Conservation (phyloP, 805 yeast genomes). For the Teunomyces gatunensis region DNA sequence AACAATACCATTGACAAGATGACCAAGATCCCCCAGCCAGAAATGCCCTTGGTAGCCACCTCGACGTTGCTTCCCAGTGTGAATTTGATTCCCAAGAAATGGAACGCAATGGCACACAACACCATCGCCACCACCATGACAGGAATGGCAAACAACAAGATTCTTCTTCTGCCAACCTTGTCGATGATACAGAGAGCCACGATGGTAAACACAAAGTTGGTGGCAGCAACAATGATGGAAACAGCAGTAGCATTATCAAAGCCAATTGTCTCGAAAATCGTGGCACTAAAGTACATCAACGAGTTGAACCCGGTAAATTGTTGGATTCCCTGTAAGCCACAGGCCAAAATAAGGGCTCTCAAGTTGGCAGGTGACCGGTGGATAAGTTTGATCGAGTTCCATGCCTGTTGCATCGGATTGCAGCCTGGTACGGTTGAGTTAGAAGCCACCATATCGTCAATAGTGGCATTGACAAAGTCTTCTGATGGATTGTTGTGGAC, state of each 20-base stretch:
- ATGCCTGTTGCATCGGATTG: slow-evolving; percentile 45
- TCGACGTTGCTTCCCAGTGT: slow-evolving; percentile 42
- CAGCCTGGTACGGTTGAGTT: slow-evolving; percentile 42
- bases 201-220: slow-evolving; percentile 85
- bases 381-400: slow-evolving; percentile 60
- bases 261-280: slow-evolving; percentile 89
- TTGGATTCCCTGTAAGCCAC: slow-evolving; percentile 94
- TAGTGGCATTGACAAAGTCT: slow-evolving; percentile 60
- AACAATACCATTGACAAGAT: slow-evolving; percentile 81
- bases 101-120: slow-evolving; percentile 88
- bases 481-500: slow-evolving; percentile 65
- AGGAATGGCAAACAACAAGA: slow-evolving; percentile 77
- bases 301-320: slow-evolving; percentile 97
- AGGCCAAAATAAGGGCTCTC: slow-evolving; percentile 84
- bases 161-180: slow-evolving; percentile 80
- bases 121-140: slow-evolving; percentile 77
- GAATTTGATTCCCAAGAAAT: slow-evolving; percentile 67
- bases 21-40: slow-evolving; percentile 86
- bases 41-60: slow-evolving; percentile 43
- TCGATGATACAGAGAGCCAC: slow-evolving; percentile 87
- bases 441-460: slow-evolving; percentile 58
- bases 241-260: slow-evolving; percentile 90
- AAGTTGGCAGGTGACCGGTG: slow-evolving; percentile 75
- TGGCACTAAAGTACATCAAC: slow-evolving; percentile 90
- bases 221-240: slow-evolving; percentile 88